Percentiles rank a stretch among this genome's conserved stretches.
Conservation (phyloP, 768 basidiomycete species). For the Crucibulum laeve region DNA sequence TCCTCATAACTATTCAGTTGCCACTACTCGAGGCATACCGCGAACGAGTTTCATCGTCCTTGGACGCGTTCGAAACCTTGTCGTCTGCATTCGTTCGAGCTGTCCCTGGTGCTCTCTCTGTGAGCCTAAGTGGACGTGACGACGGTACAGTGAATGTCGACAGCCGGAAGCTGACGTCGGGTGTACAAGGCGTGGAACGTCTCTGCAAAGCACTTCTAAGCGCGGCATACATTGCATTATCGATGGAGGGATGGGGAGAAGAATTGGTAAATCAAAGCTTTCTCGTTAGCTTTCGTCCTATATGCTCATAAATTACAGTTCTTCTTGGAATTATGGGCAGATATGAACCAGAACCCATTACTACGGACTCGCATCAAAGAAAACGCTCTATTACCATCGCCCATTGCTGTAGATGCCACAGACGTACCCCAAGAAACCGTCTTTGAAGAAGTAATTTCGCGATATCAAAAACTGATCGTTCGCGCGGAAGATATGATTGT, state of each 20-base stretch:
- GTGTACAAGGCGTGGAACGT: conserved; percentile 78
- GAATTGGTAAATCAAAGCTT: conserved; percentile 60
- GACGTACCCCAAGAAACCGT: conserved; percentile 58
- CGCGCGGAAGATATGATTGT: conserved; percentile 90
- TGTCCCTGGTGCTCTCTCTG: conserved; percentile 86
- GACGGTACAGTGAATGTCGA: conserved; percentile 43
- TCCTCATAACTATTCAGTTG: conserved; percentile 81
- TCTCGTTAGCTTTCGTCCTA: conserved; percentile 2
- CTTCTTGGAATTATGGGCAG: conserved; percentile 87
- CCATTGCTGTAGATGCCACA: conserved; percentile 18
- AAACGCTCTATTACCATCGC: conserved; percentile 47
- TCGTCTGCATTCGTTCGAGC: conserved; percentile 85
- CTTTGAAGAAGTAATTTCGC: conserved; percentile 71
- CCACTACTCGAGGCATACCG: conserved; percentile 79
- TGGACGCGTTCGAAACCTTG: conserved; percentile 92
- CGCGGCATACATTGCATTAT: conserved; percentile 63
- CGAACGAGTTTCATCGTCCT: conserved; percentile 70
- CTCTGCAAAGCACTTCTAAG: conserved; percentile 86
- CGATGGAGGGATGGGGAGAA: conserved; percentile 84
- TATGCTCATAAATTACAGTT: conserved; percentile 46
- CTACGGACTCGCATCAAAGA: conserved; percentile 52
- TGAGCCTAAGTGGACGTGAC: conserved; percentile 44
- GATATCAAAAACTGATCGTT: conserved; percentile 53
- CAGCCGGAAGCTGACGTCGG: conserved; percentile 66
- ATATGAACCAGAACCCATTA: conserved; percentile 59